A percentile compares a stretch with the other conserved stretches of the same genome.
These are phyloP conservation scores for Didymosphaeria variabile DNA, from an alignment of 2,329 filamentous ascomycete species.

Conservation along the genomic window DNA sequence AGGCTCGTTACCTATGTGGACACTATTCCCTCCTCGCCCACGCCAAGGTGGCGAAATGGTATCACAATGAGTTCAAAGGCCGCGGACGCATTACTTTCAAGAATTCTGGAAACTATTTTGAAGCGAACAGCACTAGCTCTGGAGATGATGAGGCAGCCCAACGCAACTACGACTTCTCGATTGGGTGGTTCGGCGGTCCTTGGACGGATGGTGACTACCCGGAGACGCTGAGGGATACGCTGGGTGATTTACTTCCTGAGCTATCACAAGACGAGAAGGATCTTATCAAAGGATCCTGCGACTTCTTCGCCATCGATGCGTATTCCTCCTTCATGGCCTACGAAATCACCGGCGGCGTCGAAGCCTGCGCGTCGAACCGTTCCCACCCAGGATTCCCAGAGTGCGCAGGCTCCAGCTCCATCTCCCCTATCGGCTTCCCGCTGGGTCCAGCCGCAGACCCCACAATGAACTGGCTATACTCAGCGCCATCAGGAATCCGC, in stretches of 20 bases:
- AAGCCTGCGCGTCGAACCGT: slow-evolving; percentile 53
- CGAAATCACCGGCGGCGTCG: slow-evolving; percentile 43
- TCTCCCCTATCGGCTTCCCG: slow-evolving; percentile 54
- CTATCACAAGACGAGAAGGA: slow-evolving; percentile 52
- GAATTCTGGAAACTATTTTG: slow-evolving; percentile 54
- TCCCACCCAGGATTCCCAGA: slow-evolving; percentile 53
- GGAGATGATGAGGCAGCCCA: slow-evolving; percentile 50
- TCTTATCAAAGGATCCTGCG: slow-evolving; percentile 55
- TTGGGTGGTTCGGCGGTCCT: slow-evolving; percentile 58
- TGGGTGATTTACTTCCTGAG: slow-evolving; percentile 51
- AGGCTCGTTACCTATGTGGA: slow-evolving; percentile 55
- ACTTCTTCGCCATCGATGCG: slow-evolving; percentile 55
- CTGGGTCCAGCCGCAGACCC: slow-evolving; percentile 55
- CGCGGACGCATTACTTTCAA: slow-evolving; percentile 55
- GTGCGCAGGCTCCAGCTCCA: slow-evolving; percentile 48
- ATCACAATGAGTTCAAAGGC: slow-evolving; percentile 57
- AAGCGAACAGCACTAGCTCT: slow-evolving; percentile 48
- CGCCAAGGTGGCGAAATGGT: slow-evolving; percentile 56
- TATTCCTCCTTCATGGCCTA: slow-evolving; percentile 45
- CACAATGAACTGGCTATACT: slow-evolving; percentile 54
- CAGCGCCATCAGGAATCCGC: slow-evolving; percentile 51
- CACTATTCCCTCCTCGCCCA: slow-evolving; percentile 56
- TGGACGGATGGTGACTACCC: slow-evolving; percentile 58
- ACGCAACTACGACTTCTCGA: slow-evolving; percentile 53
- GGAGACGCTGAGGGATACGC: slow-evolving; percentile 49